phyloP scores from a whole-genome alignment of 352 stramenopile genomes.

The Pythium guiyangense region DNA sequence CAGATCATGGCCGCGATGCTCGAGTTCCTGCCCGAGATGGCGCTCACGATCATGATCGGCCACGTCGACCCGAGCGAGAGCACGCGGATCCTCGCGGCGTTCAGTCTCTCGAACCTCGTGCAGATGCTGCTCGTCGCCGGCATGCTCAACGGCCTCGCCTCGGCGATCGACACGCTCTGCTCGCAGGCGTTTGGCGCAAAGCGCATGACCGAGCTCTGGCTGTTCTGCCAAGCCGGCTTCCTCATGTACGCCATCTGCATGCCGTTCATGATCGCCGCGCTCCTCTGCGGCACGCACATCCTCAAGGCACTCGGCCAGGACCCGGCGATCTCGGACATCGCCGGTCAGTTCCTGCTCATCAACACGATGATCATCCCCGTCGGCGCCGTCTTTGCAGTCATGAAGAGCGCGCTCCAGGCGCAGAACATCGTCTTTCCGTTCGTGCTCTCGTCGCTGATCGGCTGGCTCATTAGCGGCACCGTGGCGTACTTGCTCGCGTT shows the following conservation, averaged over 20 bases:
- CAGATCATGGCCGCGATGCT: slow-evolving; percentile 27
- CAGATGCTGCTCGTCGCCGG: slow-evolving; percentile 15
- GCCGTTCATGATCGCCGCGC: slow-evolving; percentile 7
- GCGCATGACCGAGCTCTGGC: slow-evolving; percentile 29
- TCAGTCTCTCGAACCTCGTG: slow-evolving; percentile 16
- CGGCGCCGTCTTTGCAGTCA: slow-evolving; percentile 15
- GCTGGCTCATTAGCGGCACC: too few relatives aligned
- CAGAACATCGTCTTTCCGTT: too few relatives aligned
- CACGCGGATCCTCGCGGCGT: slow-evolving; percentile 31
- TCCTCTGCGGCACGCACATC: slow-evolving; percentile 22
- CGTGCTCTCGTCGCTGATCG: too few relatives aligned
- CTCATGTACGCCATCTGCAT: slow-evolving; percentile 16
- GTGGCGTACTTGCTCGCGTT: too few relatives aligned
- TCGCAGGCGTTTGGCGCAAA: slow-evolving; percentile 33
- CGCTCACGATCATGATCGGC: slow-evolving; percentile 34
- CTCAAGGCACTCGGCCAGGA: slow-evolving; percentile 31
- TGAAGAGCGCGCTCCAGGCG: slow-evolving; percentile 26
- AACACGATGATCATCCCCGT: slow-evolving; percentile 20
- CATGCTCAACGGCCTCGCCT: slow-evolving; percentile 20
- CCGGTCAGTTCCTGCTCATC: slow-evolving; percentile 19
- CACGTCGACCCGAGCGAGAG: slow-evolving; percentile 22
- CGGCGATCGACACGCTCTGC: slow-evolving; percentile 31
- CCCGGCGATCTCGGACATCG: slow-evolving; percentile 17
- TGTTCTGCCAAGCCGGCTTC: slow-evolving; percentile 34
- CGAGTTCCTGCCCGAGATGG: slow-evolving; percentile 29